A percentile compares a stretch with the other conserved stretches of the same genome.
phyloP scores from a whole-genome alignment of 1,284 basidiomycete species.

The Bjerkandera adusta region DNA sequence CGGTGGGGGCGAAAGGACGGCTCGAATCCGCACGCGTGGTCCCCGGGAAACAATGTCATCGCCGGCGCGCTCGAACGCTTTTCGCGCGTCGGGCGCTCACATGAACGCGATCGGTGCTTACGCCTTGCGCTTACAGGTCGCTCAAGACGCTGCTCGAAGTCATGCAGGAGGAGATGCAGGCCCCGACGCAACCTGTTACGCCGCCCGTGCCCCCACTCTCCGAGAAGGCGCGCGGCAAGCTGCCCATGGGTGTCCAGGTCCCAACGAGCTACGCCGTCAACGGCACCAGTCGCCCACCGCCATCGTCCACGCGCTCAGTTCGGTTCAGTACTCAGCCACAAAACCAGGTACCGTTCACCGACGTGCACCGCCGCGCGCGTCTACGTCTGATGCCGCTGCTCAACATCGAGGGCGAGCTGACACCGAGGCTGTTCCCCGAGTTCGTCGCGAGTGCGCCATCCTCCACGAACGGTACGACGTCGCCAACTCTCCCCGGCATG shows the following conservation, averaged over 20 bases:
- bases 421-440: slow-evolving; percentile 40
- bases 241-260: slow-evolving; percentile 18
- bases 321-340: slow-evolving; percentile 17
- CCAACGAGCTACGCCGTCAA: slow-evolving; percentile 8
- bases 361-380: slow-evolving; percentile 43
- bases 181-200: slow-evolving; percentile 12
- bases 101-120: too few species aligned
- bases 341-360: slow-evolving; percentile 24
- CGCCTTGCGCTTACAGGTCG: slow-evolving; percentile 35
- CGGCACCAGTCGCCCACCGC: slow-evolving; percentile 10
- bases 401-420: slow-evolving; percentile 53
- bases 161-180: slow-evolving; percentile 48
- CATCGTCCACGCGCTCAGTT: slow-evolving; percentile 15
- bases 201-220: slow-evolving; percentile 5
- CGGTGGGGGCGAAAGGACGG: too few species aligned
- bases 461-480: background rate
- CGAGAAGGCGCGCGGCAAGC: slow-evolving; percentile 15
- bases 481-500: slow-evolving; percentile 14
- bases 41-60: too few species aligned
- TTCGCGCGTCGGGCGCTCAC: too few species aligned
- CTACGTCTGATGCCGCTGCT: slow-evolving; percentile 59
- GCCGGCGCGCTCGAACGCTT: too few species aligned
- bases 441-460: slow-evolving; percentile 10
- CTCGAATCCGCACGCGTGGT: too few species aligned
- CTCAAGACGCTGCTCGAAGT: slow-evolving; percentile 51